Evolutionary conservation across 2,329 filamentous ascomycete genomes (phyloP), one percentile per base, ranked within the genome.

Genomic region (Dactylonectria estremocensis): DNA sequence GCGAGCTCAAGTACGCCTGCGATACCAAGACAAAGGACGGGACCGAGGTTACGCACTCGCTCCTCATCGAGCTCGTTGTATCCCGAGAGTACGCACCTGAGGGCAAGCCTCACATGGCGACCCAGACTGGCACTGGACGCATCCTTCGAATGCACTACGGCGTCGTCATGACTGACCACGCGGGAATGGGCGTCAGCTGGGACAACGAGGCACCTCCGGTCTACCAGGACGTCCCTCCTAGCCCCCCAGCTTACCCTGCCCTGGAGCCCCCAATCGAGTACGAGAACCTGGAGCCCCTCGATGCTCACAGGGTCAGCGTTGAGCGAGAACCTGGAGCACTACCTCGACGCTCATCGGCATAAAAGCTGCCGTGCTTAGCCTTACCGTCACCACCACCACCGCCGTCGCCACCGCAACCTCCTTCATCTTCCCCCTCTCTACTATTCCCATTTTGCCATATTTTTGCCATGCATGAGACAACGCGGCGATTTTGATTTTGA

Each of bases 161-260:
- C 75, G 87, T 96, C 60, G 85, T 90, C 64, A 87, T 98, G 62
- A 98, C 95, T 4, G 93, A 97, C 82, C 89, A 93, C 67, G 89
- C 89, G 20, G 95, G 95, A 18, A 88, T 97, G 78, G 95, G 95
- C 57, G 95, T 99, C 75, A 94, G 93, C 74, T 99, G 96, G 95
- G 95, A 98, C 74, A 95, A 98, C 82, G 95, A 99, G 84, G 91
- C 93, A 77, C 95, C 95, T 13, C 95, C 95, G 1, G 89, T 97
- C 73, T 99, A 99, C 82, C 92, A 96, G 81, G 94, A 98, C 78
- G 95, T 98, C 48, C 95, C 95, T 1, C 91, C 90, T 2, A 94
- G 92, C 75, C 95, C 95, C 55, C 95, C 95, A 0, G 87, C 85
- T 6, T 95, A 95, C 81, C 83, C 78, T 31, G 64, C 70, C 14